Base-by-base conservation (phyloP, 352 stramenopile genomes). In the Blastocystis hominis region DNA sequence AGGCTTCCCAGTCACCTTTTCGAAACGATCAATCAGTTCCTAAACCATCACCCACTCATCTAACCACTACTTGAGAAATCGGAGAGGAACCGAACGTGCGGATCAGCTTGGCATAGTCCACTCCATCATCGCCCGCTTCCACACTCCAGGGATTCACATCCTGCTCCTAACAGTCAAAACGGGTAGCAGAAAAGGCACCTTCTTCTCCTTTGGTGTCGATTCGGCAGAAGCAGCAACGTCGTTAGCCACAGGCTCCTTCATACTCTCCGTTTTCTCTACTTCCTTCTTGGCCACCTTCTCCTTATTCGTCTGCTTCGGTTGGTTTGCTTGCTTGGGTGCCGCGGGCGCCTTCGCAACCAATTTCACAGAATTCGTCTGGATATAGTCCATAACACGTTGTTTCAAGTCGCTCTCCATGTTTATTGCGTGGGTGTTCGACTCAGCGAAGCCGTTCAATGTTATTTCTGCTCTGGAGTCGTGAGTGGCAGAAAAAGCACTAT, bases 31-130 rank as follows among this genome's bases (percentile, higher is more conserved):
- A 61, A 99, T 92, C 15, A 99, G 91, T 75, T 95, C 91, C 13
- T 94, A 88, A 6, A 20, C 24, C n/a, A 30, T 20, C 44, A 61
- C 54, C 62, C 7, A 34, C 17, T 44, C 10, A 15, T 36, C 10
- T 2, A 24, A 30, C 54, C 13, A n/a, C 4, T 40, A 76, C 76
- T 7, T 38, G 53, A 40, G 94, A 93, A 80, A 99, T 97, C 64
- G 94, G 92, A 44, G 94, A 94, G 77, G 93, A 98, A 66, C 97
- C 97, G 89, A 99, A 99, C 86, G 97, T 92, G 46, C 97, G 92
- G 36, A 99, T 96, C 15, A 99, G 92, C 90, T 98, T 98, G 90
- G 96, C 94, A 89, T 99, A 99, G 91, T 99, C 96, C 68, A 99
- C 97, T 70, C 93, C 94, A 36, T 88, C 90, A 40, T 91, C 90